Percentiles rank a stretch among this genome's conserved stretches.
Conservation (phyloP, 1,284 basidiomycete species). For the Sporisorium reilianum region DNA sequence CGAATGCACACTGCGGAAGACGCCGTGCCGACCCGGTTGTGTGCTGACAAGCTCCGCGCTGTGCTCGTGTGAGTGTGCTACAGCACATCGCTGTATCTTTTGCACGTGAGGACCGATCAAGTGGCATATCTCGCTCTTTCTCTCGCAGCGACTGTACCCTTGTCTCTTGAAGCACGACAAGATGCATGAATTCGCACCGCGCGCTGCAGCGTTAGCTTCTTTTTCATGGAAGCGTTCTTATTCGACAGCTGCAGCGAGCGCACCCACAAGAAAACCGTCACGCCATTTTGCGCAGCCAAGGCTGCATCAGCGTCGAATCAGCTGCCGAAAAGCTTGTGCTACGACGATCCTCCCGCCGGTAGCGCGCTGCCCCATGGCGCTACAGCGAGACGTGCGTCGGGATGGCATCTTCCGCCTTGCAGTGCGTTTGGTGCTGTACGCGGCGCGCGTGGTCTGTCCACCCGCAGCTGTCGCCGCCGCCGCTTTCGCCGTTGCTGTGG, state of each 20-base stretch:
- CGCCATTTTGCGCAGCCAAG: constrained; percentile 14
- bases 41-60: too few species aligned
- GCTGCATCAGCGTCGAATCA: constrained; percentile 20
- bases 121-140: too few species aligned
- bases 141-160: too few species aligned
- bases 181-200: too few species aligned
- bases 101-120: too few species aligned
- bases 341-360: not conserved
- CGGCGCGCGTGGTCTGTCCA: too few species aligned
- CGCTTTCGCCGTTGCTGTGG: not conserved
- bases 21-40: constrained; percentile 20
- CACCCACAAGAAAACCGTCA: not conserved
- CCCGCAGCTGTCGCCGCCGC: not conserved
- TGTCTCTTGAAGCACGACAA: too few species aligned
- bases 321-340: not conserved
- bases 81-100: too few species aligned
- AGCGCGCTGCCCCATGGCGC: not conserved
- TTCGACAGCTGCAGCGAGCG: too few species aligned
- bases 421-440: too few species aligned
- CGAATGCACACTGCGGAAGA: constrained; percentile 13
- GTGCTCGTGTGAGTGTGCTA: too few species aligned
- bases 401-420: constrained; percentile 12
- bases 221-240: constrained; percentile 8
- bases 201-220: constrained; percentile 7
- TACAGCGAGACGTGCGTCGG: constrained; percentile 1